A percentile compares a stretch with the other conserved stretches of the same genome.
phyloP scores from a whole-genome alignment of 768 basidiomycete species.

The Hebeloma cylindrosporum region DNA sequence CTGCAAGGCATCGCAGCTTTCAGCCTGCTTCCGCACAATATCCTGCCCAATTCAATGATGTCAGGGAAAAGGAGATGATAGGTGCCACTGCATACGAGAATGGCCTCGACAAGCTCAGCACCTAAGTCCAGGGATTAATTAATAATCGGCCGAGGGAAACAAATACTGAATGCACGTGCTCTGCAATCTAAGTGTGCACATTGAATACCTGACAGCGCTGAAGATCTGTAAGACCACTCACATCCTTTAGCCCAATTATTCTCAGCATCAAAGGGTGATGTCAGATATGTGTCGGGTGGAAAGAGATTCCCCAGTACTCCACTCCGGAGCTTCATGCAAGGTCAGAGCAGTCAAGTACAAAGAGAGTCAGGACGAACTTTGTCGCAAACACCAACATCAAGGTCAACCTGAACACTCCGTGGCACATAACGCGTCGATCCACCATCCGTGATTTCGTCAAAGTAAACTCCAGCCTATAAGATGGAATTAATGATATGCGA shows the following conservation, averaged over 20 bases:
- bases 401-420: constrained; percentile 85
- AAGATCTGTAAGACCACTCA: too few relatives aligned
- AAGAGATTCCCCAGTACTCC: constrained; percentile 76
- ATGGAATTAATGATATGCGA: constrained; percentile 1
- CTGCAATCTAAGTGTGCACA: constrained; percentile 82
- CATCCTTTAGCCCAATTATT: constrained; percentile 98
- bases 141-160: neutral
- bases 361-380: constrained; percentile 44
- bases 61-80: neutral
- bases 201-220: too few relatives aligned
- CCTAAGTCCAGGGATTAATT: constrained; percentile 40
- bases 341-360: constrained; percentile 1
- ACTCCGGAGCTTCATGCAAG: constrained; percentile 51
- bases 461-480: constrained; percentile 75
- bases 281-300: constrained; percentile 83
- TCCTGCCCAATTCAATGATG: constrained; percentile 43
- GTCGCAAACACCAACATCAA: constrained; percentile 86
- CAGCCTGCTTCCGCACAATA: constrained; percentile 75
- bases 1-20: constrained; percentile 83
- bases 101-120: too few relatives aligned
- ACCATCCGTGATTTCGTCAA: constrained; percentile 56
- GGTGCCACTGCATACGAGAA: too few relatives aligned
- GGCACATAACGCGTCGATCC: constrained; percentile 78
- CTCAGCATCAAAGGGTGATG: constrained; percentile 64
- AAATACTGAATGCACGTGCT: constrained; percentile 54